Percentiles rank a stretch among this genome's conserved stretches.
These are phyloP conservation scores for Aristolochia fimbriata DNA, from an alignment of 164 flowering plant genomes.

Conservation along the genomic window DNA sequence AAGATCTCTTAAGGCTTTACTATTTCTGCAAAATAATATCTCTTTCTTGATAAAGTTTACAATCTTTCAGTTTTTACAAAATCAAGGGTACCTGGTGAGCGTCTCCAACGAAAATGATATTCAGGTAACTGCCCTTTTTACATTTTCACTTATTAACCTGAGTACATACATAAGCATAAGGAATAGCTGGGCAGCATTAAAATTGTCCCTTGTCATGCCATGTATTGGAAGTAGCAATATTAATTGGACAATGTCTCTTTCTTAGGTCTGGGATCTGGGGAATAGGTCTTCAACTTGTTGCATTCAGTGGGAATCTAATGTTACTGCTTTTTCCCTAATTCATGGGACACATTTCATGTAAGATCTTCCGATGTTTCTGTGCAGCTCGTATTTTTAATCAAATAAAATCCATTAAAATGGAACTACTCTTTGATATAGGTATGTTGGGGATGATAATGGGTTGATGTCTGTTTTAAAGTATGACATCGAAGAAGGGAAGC, in stretches of 20 bases:
- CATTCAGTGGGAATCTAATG: constrained; percentile 69
- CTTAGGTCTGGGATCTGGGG: constrained; percentile 78
- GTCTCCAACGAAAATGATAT: constrained; percentile 79
- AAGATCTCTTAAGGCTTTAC: too few species aligned
- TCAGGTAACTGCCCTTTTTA: constrained; percentile 43
- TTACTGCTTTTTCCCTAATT: constrained; percentile 75
- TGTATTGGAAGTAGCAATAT: neutral
- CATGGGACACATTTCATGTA: constrained; percentile 70
- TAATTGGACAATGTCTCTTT: neutral
- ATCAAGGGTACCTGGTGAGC: constrained; percentile 73
- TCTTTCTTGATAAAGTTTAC: too few species aligned
- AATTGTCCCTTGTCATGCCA: too few species aligned
- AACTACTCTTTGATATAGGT: constrained; percentile 28
- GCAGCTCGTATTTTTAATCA: constrained; percentile 1
- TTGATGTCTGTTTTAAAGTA: constrained; percentile 55
- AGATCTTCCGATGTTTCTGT: constrained; percentile 6
- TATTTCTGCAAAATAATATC: too few species aligned
- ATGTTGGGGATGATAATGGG: constrained; percentile 76
- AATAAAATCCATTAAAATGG: neutral
- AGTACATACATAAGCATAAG: too few species aligned
- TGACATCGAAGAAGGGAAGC: constrained; percentile 39
- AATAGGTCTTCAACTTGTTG: constrained; percentile 34
- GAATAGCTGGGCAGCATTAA: neutral
- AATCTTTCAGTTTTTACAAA: constrained; percentile 59
- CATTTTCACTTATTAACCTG: neutral